Percentiles rank a stretch among this genome's conserved stretches.
Evolutionary conservation across 1,139 yeast species (phyloP).

Genomic region (Tardiomyces blankii): DNA sequence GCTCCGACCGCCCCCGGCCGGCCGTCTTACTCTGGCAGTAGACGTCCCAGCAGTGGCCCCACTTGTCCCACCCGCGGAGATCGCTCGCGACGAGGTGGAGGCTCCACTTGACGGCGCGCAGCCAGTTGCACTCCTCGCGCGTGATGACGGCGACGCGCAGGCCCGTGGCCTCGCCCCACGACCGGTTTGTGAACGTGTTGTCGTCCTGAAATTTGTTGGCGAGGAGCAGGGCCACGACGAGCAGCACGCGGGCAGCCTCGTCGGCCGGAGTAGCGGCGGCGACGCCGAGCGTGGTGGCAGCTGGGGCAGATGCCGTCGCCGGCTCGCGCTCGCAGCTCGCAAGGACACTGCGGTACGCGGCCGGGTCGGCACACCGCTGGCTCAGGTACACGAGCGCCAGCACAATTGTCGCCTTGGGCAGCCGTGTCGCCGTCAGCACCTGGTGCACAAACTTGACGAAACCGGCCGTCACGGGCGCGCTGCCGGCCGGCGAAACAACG

Average conservation of each 20-base stretch:
- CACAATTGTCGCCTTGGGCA: slow-evolving; percentile 72
- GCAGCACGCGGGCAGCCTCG: slow-evolving; percentile 40
- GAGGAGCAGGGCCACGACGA: slow-evolving; percentile 62
- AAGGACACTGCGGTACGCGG: neutral
- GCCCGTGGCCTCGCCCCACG: slow-evolving; percentile 95
- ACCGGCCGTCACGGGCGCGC: slow-evolving; percentile 22
- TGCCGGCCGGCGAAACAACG: slow-evolving; percentile 27
- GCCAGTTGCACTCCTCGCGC: slow-evolving; percentile 64
- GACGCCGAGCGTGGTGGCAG: neutral
- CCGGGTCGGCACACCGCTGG: slow-evolving; percentile 28
- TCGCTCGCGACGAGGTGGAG: slow-evolving; percentile 21
- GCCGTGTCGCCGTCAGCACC: slow-evolving; percentile 79
- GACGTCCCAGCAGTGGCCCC: slow-evolving; percentile 27
- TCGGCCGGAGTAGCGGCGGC: neutral
- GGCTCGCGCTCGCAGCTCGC: neutral
- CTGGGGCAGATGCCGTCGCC: neutral
- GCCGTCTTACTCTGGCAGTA: slow-evolving; percentile 1
- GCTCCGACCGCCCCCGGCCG: neutral
- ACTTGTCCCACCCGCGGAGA: slow-evolving; percentile 26
- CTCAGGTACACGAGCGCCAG: slow-evolving; percentile 67
- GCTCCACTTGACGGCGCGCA: slow-evolving; percentile 29
- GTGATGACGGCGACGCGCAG: slow-evolving; percentile 52
- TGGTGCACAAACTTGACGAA: slow-evolving; percentile 53
- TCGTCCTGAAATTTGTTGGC: slow-evolving; percentile 96
- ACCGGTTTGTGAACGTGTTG: slow-evolving; percentile 87